Conservation (phyloP, 75 land plant genomes). For the Picea sitchensis region DNA sequence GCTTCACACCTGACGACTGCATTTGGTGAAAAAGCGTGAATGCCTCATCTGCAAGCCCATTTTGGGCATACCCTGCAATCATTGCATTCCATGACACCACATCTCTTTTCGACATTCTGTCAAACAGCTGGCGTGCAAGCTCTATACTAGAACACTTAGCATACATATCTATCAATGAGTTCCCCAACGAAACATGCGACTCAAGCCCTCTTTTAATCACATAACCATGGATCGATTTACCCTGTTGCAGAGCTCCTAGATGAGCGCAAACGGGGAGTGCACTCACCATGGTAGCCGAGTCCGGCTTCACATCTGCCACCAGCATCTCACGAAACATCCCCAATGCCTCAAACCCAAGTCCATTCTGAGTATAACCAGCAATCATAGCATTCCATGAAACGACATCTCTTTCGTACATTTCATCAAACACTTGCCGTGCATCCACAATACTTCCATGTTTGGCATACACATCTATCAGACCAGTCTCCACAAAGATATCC, state of each 20-base stretch:
- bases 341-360: slow-evolving; percentile 14
- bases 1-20: slow-evolving; percentile 9
- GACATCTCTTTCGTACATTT: slow-evolving; percentile 46
- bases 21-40: slow-evolving; percentile 12
- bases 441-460: slow-evolving; percentile 19
- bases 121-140: slow-evolving; percentile 12
- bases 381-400: slow-evolving; percentile 83
- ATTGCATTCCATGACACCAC: slow-evolving; percentile 21
- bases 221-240: slow-evolving; percentile 14
- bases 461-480: slow-evolving; percentile 53
- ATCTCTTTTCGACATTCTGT: slow-evolving; percentile 12
- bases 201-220: slow-evolving; percentile 10
- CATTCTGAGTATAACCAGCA: slow-evolving; percentile 37
- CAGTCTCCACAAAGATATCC: slow-evolving; percentile 36
- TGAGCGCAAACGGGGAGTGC: slow-evolving; percentile 59
- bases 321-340: slow-evolving; percentile 36
- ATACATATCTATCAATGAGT: slow-evolving; percentile 13
- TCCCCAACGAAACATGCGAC: slow-evolving; percentile 1
- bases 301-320: slow-evolving; percentile 24
- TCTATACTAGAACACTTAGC: slow-evolving; percentile 13
- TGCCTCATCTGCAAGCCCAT: slow-evolving; percentile 12
- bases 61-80: slow-evolving; percentile 8
- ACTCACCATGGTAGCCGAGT: slow-evolving; percentile 47
- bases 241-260: slow-evolving; percentile 40
- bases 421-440: slow-evolving; percentile 44